Percentiles rank a stretch among this genome's conserved stretches.
Conservation (phyloP, 1,284 basidiomycete genomes). For the Xerocomus amazonicus region DNA sequence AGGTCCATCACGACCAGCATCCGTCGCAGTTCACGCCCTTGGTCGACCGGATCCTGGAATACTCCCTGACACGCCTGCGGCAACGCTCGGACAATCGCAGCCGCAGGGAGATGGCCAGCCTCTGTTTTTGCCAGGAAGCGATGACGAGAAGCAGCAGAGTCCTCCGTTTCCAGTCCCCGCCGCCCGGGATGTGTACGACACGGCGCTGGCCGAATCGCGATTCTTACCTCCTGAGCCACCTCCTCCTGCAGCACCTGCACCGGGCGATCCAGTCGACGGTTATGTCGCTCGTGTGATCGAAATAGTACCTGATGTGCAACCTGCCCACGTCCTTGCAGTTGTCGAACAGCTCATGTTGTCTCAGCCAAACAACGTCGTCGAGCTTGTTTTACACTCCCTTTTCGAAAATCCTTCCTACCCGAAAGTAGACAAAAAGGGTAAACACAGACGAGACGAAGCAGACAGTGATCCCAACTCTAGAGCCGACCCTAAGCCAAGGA, state of each 20-base stretch:
- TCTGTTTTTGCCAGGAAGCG: slow-evolving; percentile 21
- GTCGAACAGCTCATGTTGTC: slow-evolving; percentile 38
- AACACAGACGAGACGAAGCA: slow-evolving; percentile 42
- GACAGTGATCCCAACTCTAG: slow-evolving; percentile 22
- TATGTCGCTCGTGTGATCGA: slow-evolving; percentile 52
- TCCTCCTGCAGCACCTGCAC: neutral
- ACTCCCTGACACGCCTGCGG: slow-evolving; percentile 3
- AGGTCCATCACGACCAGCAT: slow-evolving; percentile 3
- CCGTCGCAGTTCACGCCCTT: slow-evolving; percentile 6
- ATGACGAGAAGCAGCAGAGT: slow-evolving; percentile 7
- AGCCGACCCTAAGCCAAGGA: slow-evolving; percentile 27
- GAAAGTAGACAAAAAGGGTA: slow-evolving; percentile 51
- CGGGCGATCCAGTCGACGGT: slow-evolving; percentile 16
- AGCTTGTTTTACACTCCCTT: slow-evolving; percentile 52
- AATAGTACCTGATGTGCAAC: slow-evolving; percentile 64
- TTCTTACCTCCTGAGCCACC: slow-evolving; percentile 1
- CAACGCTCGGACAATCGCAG: slow-evolving; percentile 12
- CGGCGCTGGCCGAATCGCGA: neutral
- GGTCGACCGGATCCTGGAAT: slow-evolving; percentile 7
- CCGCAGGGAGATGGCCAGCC: slow-evolving; percentile 4
- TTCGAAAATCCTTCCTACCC: slow-evolving; percentile 65
- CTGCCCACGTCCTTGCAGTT: slow-evolving; percentile 46
- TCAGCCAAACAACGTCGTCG: slow-evolving; percentile 40
- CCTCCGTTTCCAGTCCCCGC: neutral
- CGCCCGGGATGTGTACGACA: neutral